These are phyloP conservation scores for Hemerocallis citrina DNA, from an alignment of 106 monocot genomes.

Conservation along the genomic window DNA sequence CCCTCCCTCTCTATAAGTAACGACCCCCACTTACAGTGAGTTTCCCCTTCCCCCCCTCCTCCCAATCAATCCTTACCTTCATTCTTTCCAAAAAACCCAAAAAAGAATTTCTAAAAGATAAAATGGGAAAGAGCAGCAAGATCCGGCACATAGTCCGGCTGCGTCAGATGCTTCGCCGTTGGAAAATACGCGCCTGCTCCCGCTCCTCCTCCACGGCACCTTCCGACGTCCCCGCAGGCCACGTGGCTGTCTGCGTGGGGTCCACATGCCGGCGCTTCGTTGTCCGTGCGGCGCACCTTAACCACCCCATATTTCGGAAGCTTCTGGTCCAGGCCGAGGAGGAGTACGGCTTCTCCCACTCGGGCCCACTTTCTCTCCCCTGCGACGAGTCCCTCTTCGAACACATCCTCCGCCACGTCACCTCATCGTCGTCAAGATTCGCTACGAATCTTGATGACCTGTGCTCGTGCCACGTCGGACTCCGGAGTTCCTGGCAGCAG, in stretches of 20 bases:
- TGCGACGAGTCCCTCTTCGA: slow-evolving; percentile 37
- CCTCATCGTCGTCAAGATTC: background rate
- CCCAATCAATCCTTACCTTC: too few species aligned
- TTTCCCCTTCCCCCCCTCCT: background rate
- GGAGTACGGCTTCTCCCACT: slow-evolving; percentile 30
- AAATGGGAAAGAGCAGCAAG: slow-evolving; percentile 19
- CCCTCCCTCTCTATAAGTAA: slow-evolving; percentile 1
- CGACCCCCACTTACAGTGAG: background rate
- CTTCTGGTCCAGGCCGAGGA: slow-evolving; percentile 30
- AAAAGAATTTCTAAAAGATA: background rate
- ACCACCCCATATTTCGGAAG: slow-evolving; percentile 25
- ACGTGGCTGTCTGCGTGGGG: slow-evolving; percentile 36
- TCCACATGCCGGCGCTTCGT: slow-evolving; percentile 19
- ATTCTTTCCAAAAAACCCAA: too few species aligned
- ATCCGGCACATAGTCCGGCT: slow-evolving; percentile 30
- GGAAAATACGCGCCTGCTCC: slow-evolving; percentile 14
- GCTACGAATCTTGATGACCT: background rate
- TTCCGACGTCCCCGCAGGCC: slow-evolving; percentile 27
- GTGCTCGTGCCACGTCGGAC: slow-evolving; percentile 6
- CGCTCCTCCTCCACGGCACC: background rate
- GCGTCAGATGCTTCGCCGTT: slow-evolving; percentile 28
- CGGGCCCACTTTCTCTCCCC: slow-evolving; percentile 32
- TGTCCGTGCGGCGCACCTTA: slow-evolving; percentile 23
- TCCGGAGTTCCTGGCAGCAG: background rate
- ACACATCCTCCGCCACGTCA: slow-evolving; percentile 27